phyloP scores from a whole-genome alignment of 225 moss, liverwort and hornwort genomes.

The Pseudisothecium myosuroides region DNA sequence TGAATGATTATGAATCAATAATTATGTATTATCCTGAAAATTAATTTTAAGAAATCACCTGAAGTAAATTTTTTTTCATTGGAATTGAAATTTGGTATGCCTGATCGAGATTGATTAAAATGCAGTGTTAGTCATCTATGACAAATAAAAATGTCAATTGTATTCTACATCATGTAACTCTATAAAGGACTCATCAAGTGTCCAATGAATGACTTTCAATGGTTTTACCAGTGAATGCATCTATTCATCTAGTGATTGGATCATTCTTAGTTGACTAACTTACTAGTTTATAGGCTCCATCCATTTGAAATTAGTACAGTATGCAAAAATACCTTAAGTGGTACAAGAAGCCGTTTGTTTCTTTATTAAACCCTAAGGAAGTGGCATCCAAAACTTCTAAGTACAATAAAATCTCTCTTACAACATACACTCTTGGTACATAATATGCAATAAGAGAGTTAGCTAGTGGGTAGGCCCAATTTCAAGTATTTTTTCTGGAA shows the following conservation, averaged over 20 bases:
- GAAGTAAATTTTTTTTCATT: background rate
- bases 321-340: background rate
- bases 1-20: background rate
- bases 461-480: too few species aligned
- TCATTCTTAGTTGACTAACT: background rate
- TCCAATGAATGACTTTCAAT: background rate
- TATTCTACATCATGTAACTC: background rate
- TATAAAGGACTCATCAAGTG: background rate
- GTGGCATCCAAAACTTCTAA: too few species aligned
- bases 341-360: too few species aligned
- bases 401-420: too few species aligned
- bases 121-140: background rate
- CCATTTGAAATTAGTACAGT: background rate
- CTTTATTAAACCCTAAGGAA: background rate
- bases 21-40: background rate
- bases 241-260: background rate
- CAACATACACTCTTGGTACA: too few species aligned
- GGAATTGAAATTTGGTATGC: background rate
- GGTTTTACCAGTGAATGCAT: too few species aligned
- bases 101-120: background rate
- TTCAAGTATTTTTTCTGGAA: too few species aligned
- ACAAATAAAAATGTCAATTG: background rate
- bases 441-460: too few species aligned
- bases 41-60: accelerated
- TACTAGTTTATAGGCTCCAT: background rate